Conservation (phyloP, 2,329 filamentous ascomycete species). For the Dactylellina parvicollis region DNA sequence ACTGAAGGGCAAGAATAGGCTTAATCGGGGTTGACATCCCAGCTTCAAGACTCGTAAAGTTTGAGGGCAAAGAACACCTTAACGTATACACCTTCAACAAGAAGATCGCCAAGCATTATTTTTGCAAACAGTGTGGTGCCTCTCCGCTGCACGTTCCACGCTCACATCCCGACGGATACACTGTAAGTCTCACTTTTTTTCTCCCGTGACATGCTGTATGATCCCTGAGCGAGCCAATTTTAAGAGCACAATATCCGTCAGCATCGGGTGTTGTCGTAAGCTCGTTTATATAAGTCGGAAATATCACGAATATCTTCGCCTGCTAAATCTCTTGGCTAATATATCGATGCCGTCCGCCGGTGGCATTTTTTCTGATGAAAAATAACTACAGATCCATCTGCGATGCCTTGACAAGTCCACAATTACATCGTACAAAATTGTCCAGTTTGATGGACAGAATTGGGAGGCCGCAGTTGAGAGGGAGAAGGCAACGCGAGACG, state of each 20-base stretch:
- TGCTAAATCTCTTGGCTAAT: conserved; percentile 46
- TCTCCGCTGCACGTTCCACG: conserved; percentile 47
- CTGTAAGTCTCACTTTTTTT: conserved; percentile 26
- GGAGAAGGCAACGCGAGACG: conserved; percentile 51
- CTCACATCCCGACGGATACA: conserved; percentile 49
- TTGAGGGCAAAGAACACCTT: conserved; percentile 50
- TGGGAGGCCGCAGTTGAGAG: conserved; percentile 34
- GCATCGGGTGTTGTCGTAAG: conserved; percentile 37
- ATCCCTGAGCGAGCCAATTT: too few relatives aligned
- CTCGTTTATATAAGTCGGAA: conserved; percentile 8
- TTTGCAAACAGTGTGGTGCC: conserved; percentile 30
- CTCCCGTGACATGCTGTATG: too few relatives aligned
- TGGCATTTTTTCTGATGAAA: conserved; percentile 11
- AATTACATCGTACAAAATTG: conserved; percentile 41
- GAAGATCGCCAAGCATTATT: conserved; percentile 48
- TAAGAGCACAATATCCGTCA: not conserved
- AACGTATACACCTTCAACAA: conserved; percentile 51
- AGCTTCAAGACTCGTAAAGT: conserved; percentile 52
- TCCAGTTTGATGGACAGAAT: conserved; percentile 44
- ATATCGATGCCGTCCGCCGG: conserved; percentile 22
- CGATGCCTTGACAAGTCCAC: conserved; percentile 50
- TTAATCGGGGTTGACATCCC: conserved; percentile 50
- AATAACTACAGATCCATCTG: conserved; percentile 40
- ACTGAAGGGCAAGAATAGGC: conserved; percentile 47
- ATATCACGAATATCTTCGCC: not conserved